These are phyloP conservation scores for Tuber umbilicatum DNA, from an alignment of 495 filamentous ascomycete genomes.

Conservation along the genomic window DNA sequence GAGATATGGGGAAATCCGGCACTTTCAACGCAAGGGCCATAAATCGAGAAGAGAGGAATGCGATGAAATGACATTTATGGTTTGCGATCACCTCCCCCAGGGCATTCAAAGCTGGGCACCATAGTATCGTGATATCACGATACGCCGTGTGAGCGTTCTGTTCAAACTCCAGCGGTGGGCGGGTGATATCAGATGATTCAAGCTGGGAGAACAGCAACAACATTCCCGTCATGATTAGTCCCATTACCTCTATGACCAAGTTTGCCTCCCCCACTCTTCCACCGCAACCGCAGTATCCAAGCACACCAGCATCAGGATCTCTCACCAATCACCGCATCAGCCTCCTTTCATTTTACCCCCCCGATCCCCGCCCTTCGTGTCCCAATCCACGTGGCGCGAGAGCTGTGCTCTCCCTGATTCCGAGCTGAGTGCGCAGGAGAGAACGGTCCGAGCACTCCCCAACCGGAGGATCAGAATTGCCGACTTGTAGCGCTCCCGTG, in stretches of 20 bases:
- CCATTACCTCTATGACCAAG: not conserved
- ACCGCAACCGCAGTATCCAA: not conserved
- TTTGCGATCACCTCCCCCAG: not conserved
- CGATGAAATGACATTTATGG: not conserved
- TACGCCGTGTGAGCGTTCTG: not conserved
- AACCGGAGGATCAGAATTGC: not conserved
- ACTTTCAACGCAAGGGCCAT: not conserved
- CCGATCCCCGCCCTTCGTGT: not conserved
- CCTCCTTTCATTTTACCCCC: not conserved
- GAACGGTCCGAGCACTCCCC: not conserved
- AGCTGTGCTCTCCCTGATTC: not conserved
- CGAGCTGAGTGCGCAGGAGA: not conserved
- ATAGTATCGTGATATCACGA: not conserved
- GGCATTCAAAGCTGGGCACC: not conserved
- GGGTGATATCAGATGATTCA: not conserved
- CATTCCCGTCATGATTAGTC: not conserved
- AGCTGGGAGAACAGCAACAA: too few relatives aligned
- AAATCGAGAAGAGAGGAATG: not conserved
- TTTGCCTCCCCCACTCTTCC: not conserved
- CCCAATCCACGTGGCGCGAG: not conserved
- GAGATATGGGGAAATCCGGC: not conserved
- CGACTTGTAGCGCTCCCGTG: not conserved
- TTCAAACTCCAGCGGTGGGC: not conserved
- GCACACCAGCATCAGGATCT: not conserved
- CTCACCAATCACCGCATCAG: not conserved